A percentile compares a stretch with the other conserved stretches of the same genome.
These are phyloP conservation scores for Solanum hybrid DNA, from an alignment of 305 asterid species.

Conservation along the genomic window DNA sequence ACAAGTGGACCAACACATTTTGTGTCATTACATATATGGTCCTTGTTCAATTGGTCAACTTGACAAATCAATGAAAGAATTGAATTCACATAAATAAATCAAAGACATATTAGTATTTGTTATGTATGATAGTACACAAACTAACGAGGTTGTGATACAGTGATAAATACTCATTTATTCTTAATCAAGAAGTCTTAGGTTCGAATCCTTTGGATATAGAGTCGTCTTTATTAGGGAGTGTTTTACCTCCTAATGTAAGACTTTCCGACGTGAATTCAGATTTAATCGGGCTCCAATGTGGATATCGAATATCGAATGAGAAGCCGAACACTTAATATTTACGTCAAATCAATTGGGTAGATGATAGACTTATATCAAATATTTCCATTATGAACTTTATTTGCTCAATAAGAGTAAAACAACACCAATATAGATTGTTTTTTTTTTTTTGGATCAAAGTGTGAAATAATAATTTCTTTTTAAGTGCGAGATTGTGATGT, in stretches of 20 bases:
- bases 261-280: accelerated
- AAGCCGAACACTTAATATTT: background rate
- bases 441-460: background rate
- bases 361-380: background rate
- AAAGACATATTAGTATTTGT: background rate
- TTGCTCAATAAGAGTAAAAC: background rate
- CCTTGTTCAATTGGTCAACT: background rate
- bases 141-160: background rate
- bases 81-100: background rate
- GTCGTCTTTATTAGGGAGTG: background rate
- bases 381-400: background rate
- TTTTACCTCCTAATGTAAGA: background rate
- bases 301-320: no score
- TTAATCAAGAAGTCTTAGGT: no score
- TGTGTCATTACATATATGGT: background rate
- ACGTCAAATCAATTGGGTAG: background rate
- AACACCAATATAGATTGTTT: background rate
- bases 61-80: background rate
- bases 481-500: background rate
- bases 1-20: background rate
- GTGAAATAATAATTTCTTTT: background rate
- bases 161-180: no score
- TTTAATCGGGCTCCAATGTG: no score
- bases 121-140: background rate
- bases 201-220: background rate